Conservation (phyloP, 2,329 filamentous ascomycete species). For the Didymosphaeria variabile region DNA sequence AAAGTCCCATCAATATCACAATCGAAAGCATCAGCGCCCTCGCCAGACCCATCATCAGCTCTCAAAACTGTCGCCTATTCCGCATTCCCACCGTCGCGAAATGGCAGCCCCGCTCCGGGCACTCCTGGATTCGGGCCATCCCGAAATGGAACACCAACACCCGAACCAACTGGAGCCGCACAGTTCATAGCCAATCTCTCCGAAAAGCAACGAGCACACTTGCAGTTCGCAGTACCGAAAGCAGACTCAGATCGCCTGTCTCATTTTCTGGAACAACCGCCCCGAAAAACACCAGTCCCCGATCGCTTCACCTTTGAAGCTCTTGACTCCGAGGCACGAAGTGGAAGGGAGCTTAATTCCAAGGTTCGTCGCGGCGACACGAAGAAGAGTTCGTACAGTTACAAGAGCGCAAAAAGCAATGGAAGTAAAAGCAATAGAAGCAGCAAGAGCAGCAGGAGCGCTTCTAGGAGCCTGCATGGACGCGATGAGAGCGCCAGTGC, state of each 20-base stretch:
- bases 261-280: slow-evolving; percentile 28
- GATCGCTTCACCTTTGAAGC: slow-evolving; percentile 32
- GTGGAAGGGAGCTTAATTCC: slow-evolving; percentile 15
- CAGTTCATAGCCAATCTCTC: slow-evolving; percentile 31
- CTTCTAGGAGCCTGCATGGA: not conserved
- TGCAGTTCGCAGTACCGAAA: slow-evolving; percentile 26
- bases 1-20: not conserved
- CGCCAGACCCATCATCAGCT: not conserved
- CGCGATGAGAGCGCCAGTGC: slow-evolving; percentile 5
- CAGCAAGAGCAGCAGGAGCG: not conserved
- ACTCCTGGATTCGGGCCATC: not conserved
- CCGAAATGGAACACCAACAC: slow-evolving; percentile 6
- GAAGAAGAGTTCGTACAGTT: slow-evolving; percentile 3
- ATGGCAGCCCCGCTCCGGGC: not conserved
- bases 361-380: slow-evolving; percentile 12
- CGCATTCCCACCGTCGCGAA: slow-evolving; percentile 12
- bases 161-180: slow-evolving; percentile 24
- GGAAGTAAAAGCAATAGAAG: slow-evolving; percentile 11
- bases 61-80: slow-evolving; percentile 8
- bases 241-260: slow-evolving; percentile 27
- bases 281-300: slow-evolving; percentile 26
- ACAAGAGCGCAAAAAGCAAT: not conserved
- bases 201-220: slow-evolving; percentile 26
- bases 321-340: slow-evolving; percentile 19
- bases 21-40: not conserved